A percentile compares a stretch with the other conserved stretches of the same genome.
phyloP scores from a whole-genome alignment of 169 alveolate genomes.

The Plasmodium gonderi region DNA sequence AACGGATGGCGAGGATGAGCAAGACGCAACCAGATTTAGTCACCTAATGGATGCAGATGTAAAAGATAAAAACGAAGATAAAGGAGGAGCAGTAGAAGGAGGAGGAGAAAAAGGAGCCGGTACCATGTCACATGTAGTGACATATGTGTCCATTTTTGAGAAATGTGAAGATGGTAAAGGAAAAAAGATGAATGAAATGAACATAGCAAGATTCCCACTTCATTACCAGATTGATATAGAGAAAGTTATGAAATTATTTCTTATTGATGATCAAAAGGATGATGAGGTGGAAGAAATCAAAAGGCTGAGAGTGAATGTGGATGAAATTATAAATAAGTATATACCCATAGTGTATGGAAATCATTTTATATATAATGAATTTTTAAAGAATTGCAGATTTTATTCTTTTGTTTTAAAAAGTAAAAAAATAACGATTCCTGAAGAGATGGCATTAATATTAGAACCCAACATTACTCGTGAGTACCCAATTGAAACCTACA shows the following conservation, averaged over 20 bases:
- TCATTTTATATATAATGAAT: slow-evolving; percentile 26
- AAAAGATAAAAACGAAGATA: neutral
- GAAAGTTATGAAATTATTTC: neutral
- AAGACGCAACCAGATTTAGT: neutral
- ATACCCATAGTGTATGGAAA: slow-evolving; percentile 31
- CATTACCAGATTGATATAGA: neutral
- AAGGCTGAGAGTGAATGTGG: neutral
- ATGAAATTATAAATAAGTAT: neutral
- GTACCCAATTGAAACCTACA: slow-evolving; percentile 12
- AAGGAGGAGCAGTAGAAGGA: neutral
- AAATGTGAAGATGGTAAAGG: neutral
- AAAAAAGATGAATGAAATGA: neutral
- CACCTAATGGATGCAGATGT: neutral
- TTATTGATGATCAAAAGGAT: neutral
- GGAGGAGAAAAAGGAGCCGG: neutral
- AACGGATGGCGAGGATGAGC: neutral
- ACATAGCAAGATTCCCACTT: neutral
- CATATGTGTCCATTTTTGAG: neutral
- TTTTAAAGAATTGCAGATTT: slow-evolving; percentile 28
- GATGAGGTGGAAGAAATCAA: neutral
- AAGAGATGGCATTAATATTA: slow-evolving; percentile 16
- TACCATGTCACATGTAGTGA: neutral
- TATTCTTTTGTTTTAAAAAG: slow-evolving; percentile 27
- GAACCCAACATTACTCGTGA: slow-evolving; percentile 9
- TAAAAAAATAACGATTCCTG: slow-evolving; percentile 24